phyloP scores from a whole-genome alignment of 352 stramenopile genomes.

The Albugo candida region DNA sequence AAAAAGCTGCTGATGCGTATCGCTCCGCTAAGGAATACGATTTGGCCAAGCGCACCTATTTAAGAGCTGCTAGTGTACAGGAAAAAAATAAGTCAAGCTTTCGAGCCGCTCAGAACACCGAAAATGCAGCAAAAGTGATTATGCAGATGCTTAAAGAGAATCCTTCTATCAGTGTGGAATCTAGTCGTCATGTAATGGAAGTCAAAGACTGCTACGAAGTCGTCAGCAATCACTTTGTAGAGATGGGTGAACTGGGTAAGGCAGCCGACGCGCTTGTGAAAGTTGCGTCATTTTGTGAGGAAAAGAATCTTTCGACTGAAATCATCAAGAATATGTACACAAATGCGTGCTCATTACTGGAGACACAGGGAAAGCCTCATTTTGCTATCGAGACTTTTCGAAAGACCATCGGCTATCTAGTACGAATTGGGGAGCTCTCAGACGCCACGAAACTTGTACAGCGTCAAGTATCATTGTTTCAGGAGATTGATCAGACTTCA shows the following conservation, averaged over 20 bases:
- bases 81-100: conserved; percentile 56
- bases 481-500: conserved; percentile 34
- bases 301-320: conserved; percentile 13
- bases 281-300: conserved; percentile 25
- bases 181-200: conserved; percentile 19
- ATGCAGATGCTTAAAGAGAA: conserved; percentile 50
- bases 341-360: conserved; percentile 46
- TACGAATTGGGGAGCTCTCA: conserved; percentile 25
- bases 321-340: conserved; percentile 40
- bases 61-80: conserved; percentile 34
- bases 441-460: conserved; percentile 28
- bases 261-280: conserved; percentile 59
- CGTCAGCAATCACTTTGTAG: conserved; percentile 40
- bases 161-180: conserved; percentile 12
- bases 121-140: conserved; percentile 52
- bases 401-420: conserved; percentile 55
- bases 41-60: conserved; percentile 30
- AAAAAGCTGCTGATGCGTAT: conserved; percentile 54
- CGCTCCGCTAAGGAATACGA: conserved; percentile 43
- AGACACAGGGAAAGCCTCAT: conserved; percentile 64
- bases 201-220: conserved; percentile 36
- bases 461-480: conserved; percentile 30
- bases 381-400: conserved; percentile 64
- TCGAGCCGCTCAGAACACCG: conserved; percentile 45
- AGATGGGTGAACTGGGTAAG: conserved; percentile 73